Percentiles rank a stretch among this genome's conserved stretches.
Conservation (phyloP, 2,329 filamentous ascomycete species). For the Amauroascus verrucosus region DNA sequence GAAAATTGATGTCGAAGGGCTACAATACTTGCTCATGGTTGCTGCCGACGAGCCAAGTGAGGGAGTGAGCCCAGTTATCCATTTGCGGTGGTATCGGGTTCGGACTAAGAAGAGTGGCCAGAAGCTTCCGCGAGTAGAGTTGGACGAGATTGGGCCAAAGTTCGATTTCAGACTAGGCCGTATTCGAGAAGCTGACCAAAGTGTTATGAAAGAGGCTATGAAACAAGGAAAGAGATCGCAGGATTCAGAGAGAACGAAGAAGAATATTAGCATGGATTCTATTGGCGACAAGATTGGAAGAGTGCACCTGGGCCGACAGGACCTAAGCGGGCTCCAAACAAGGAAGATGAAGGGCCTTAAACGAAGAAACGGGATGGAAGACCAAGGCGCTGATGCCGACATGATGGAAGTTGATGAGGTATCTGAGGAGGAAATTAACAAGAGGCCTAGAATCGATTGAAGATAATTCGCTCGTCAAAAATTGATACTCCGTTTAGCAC, state of each 20-base stretch:
- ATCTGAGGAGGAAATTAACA: constrained; percentile 27
- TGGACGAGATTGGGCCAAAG: constrained; percentile 89
- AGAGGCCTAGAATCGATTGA: constrained; percentile 22
- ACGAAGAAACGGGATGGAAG: constrained; percentile 57
- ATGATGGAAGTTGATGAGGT: constrained; percentile 39
- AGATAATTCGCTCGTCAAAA: background rate
- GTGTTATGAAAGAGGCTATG: constrained; percentile 79
- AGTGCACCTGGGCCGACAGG: constrained; percentile 83
- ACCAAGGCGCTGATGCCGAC: constrained; percentile 43
- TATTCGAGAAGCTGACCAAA: constrained; percentile 64
- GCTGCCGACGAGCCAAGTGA: constrained; percentile 56
- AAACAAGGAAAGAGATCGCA: constrained; percentile 62
- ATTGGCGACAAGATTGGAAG: constrained; percentile 96
- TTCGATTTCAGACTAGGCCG: constrained; percentile 86
- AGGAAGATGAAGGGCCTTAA: constrained; percentile 99
- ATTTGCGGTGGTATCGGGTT: constrained; percentile 74
- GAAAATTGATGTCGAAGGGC: constrained; percentile 85
- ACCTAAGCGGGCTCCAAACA: constrained; percentile 77
- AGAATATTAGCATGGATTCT: constrained; percentile 84
- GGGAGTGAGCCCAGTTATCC: constrained; percentile 37
- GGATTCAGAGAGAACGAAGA: constrained; percentile 59
- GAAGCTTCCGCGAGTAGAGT: constrained; percentile 77
- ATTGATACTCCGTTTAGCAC: constrained; percentile 7
- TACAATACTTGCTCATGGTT: constrained; percentile 82
- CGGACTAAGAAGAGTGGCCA: constrained; percentile 77